Evolutionary conservation across 208 protist genomes (phyloP).

Genomic region (Acanthamoeba rhysodes): DNA sequence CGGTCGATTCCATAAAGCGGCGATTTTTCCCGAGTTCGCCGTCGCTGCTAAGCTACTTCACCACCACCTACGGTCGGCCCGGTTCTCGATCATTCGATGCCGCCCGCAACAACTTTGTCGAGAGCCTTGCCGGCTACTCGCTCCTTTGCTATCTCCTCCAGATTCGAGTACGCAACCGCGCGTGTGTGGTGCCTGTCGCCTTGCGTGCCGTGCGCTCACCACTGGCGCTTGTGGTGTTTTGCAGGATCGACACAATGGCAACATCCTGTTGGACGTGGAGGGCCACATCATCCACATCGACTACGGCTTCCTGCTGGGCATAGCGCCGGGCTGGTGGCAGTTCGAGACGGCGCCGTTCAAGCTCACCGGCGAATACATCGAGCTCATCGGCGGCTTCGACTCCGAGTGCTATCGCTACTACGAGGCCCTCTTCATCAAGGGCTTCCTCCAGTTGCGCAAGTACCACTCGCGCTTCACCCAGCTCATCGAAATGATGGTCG

Average conservation of each 20-base stretch:
- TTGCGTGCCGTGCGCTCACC: neutral
- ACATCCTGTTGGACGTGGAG: slow-evolving; percentile 82
- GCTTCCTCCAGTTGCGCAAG: slow-evolving; percentile 63
- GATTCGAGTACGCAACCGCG: neutral
- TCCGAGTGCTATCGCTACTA: slow-evolving; percentile 60
- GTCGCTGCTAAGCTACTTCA: slow-evolving; percentile 64
- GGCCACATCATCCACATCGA: slow-evolving; percentile 86
- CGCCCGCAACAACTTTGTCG: slow-evolving; percentile 78
- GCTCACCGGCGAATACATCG: slow-evolving; percentile 73
- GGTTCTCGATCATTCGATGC: slow-evolving; percentile 6
- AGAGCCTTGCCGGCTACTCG: slow-evolving; percentile 75
- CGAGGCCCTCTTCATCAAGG: slow-evolving; percentile 39
- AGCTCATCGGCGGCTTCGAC: slow-evolving; percentile 70
- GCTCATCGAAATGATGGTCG: slow-evolving; percentile 76
- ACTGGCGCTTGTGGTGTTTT: neutral
- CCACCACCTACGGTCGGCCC: slow-evolving; percentile 46
- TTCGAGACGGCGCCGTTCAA: slow-evolving; percentile 79
- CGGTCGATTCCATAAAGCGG: slow-evolving; percentile 70
- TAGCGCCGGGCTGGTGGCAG: slow-evolving; percentile 33
- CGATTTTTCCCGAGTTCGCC: slow-evolving; percentile 74
- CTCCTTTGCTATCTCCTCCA: slow-evolving; percentile 74
- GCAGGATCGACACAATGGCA: slow-evolving; percentile 80
- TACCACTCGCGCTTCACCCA: slow-evolving; percentile 39
- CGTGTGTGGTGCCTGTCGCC: neutral
- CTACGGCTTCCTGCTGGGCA: slow-evolving; percentile 85